Base-by-base conservation (phyloP, 2,329 filamentous ascomycete genomes). In the Orbilia oligospora region DNA sequence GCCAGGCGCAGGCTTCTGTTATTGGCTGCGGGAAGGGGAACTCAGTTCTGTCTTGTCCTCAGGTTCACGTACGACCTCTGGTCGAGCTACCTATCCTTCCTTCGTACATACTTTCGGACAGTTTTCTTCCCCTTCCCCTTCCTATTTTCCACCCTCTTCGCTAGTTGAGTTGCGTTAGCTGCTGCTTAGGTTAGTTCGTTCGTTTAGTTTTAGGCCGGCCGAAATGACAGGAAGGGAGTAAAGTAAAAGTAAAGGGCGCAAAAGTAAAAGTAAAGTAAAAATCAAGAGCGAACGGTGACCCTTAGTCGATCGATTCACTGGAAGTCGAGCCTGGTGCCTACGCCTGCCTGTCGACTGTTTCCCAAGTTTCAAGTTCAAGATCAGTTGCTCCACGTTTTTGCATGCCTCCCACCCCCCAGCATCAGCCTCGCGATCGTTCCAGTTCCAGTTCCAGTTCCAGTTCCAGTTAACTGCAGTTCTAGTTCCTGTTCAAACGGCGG, bases 401-500 rank as follows among this genome's bases (percentile, higher is more conserved):
- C 48, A 51, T 33, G 38, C 36, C 24, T 16, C 33, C n/a, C n/a
- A n/a, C n/a, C n/a, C 49, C 56, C 63, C 48, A 36, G 33, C 56
- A 55, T 78, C 67, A 77, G 73, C 73, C 73, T 78, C 75, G 68
- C 68, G 75, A 69, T 78, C 48, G 48, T 51, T 51, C 33, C 33
- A 41, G 14, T n/a, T 20, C 61, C 56, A 44, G 51, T 55, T 16
- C 27, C 24, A 18, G 53, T 63, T 46, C 44, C 14, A 10, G 12
- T 14, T 46, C 58, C n/a, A n/a, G n/a, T n/a, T n/a, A n/a, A n/a
- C n/a, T n/a, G n/a, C 46, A 44, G 49, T 53, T 27, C 27, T 18
- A 8, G 53, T 63, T 46, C 44, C 22, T 49, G 67, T 61, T 77
- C 63, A 71, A 72, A 72, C 75, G 75, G 69, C 56, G 56, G 56